These are phyloP conservation scores for Penicillium ochrochloron DNA, from an alignment of 495 filamentous ascomycete species.

Conservation along the genomic window DNA sequence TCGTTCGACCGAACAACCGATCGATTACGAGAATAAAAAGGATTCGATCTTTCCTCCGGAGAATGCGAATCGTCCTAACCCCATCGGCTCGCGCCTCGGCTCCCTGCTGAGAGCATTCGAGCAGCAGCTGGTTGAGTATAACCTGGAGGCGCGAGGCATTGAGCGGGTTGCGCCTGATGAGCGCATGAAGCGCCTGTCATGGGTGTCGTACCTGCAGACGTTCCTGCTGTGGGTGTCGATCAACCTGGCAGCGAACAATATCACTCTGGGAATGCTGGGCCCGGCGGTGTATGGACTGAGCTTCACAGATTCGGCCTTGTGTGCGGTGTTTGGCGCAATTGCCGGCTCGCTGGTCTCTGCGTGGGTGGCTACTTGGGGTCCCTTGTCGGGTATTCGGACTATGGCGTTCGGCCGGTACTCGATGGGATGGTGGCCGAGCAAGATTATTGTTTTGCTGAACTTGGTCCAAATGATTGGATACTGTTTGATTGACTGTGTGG, in stretches of 20 bases:
- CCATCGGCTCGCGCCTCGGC: conserved; percentile 36
- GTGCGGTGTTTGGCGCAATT: conserved; percentile 65
- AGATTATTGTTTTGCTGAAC: conserved; percentile 72
- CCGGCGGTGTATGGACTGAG: conserved; percentile 70
- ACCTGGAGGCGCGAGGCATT: conserved; percentile 76
- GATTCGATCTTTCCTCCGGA: conserved; percentile 22
- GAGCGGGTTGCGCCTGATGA: conserved; percentile 68
- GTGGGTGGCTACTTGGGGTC: conserved; percentile 77
- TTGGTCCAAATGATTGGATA: conserved; percentile 75
- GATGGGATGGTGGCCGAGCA: conserved; percentile 83
- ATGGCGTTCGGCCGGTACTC: conserved; percentile 73
- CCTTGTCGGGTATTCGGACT: conserved; percentile 70
- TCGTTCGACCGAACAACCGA: conserved; percentile 16
- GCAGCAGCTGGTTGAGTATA: conserved; percentile 53
- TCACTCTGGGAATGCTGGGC: conserved; percentile 74
- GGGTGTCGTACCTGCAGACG: conserved; percentile 64
- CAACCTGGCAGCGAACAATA: conserved; percentile 78
- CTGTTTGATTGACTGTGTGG: conserved; percentile 68
- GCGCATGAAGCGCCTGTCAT: conserved; percentile 56
- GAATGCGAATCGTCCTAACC: conserved; percentile 22
- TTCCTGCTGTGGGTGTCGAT: conserved; percentile 74
- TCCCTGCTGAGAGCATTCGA: conserved; percentile 43
- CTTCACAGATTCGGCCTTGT: conserved; percentile 68
- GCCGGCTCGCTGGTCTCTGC: conserved; percentile 63
- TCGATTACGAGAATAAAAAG: conserved; percentile 25